Conservation (phyloP, 345 rosid genomes). For the Eucalyptus erythrocorys region DNA sequence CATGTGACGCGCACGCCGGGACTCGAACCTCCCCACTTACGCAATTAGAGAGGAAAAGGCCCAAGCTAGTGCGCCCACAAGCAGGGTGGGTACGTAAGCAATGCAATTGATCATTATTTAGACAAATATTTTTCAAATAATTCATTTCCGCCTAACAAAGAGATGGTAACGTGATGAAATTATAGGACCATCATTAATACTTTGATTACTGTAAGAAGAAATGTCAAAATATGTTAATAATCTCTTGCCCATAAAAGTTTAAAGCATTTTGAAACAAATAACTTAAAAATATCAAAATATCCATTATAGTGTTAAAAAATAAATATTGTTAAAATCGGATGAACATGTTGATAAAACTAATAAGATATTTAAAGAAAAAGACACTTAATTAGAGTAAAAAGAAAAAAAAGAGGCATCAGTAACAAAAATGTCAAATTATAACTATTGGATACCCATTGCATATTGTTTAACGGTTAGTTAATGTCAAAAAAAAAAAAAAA, state of each 20-base stretch:
- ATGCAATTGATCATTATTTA: too few relatives aligned
- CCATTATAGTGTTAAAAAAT: not conserved
- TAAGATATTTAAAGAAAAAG: not conserved
- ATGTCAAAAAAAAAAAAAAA: too few relatives aligned
- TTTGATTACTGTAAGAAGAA: not conserved
- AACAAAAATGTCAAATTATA: not conserved
- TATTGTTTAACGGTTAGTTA: not conserved
- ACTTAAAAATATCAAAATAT: not conserved
- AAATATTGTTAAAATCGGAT: not conserved
- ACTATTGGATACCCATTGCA: not conserved
- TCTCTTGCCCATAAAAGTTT: not conserved
- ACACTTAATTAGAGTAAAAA: not conserved
- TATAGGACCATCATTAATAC: not conserved
- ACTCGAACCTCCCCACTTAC: too few relatives aligned
- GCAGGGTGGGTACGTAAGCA: too few relatives aligned
- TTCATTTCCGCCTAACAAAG: too few relatives aligned
- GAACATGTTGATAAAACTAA: not conserved
- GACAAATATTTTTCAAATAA: too few relatives aligned
- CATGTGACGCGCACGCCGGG: too few relatives aligned
- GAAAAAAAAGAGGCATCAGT: not conserved
- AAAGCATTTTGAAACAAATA: not conserved
- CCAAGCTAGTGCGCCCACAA: too few relatives aligned
- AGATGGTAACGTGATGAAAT: not conserved
- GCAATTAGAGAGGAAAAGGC: too few relatives aligned
- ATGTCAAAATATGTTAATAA: not conserved